Conservation (phyloP, 2,329 filamentous ascomycete genomes). For the Rhinocladiella mackenziei region DNA sequence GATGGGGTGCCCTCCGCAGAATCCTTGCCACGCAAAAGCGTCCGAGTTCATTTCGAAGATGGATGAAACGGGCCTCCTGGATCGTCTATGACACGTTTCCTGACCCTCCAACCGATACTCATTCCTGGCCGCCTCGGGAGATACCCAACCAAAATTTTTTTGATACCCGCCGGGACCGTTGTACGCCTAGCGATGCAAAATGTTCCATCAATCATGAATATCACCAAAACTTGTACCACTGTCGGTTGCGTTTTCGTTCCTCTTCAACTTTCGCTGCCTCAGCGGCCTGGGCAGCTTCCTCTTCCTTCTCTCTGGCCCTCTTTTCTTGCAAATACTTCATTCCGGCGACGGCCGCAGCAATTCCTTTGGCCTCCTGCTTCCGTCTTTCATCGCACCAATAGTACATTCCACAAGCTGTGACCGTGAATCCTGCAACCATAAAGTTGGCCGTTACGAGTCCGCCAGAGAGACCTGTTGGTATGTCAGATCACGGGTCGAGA, state of each 20-base stretch:
- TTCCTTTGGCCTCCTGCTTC: constrained; percentile 70
- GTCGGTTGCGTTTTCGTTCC: constrained; percentile 40
- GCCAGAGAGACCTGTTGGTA: constrained; percentile 11
- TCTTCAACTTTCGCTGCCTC: constrained; percentile 37
- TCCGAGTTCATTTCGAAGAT: constrained; percentile 21
- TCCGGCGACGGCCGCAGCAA: constrained; percentile 80
- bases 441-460: constrained; percentile 59
- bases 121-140: background rate
- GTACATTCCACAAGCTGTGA: constrained; percentile 67
- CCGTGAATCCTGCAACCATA: constrained; percentile 73
- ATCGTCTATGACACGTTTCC: too few relatives aligned
- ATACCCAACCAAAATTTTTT: background rate
- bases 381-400: constrained; percentile 79
- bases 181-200: constrained; percentile 24
- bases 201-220: constrained; percentile 11
- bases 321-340: constrained; percentile 69
- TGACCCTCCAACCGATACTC: background rate
- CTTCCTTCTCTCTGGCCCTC: constrained; percentile 51
- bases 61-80: constrained; percentile 11
- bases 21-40: constrained; percentile 27
- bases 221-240: constrained; percentile 49
- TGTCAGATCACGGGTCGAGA: constrained; percentile 7
- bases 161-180: background rate
- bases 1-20: constrained; percentile 15
- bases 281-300: constrained; percentile 37